These are phyloP conservation scores for Colletotrichum lini DNA, from an alignment of 2,329 filamentous ascomycete species.

Conservation along the genomic window DNA sequence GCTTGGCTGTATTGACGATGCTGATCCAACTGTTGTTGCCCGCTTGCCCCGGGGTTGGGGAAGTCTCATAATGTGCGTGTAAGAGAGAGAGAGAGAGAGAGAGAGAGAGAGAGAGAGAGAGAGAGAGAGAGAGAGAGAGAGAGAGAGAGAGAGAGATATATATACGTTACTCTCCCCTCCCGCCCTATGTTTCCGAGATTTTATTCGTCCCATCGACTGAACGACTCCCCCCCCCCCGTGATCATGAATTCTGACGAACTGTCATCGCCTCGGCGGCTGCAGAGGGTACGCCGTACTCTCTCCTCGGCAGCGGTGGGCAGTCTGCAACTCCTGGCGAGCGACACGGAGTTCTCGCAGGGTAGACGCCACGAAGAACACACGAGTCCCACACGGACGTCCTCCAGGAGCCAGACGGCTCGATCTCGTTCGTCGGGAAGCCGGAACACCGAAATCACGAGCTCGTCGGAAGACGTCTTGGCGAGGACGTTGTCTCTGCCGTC, in stretches of 20 bases:
- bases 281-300: constrained; percentile 5
- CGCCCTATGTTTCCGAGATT: too few relatives aligned
- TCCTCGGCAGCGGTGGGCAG: constrained; percentile 15
- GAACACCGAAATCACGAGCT: neutral
- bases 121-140: too few relatives aligned
- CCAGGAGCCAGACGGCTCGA: neutral
- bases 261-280: constrained; percentile 1
- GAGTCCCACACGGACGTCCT: constrained; percentile 9
- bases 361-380: constrained; percentile 2
- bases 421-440: neutral
- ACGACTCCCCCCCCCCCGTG: neutral
- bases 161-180: neutral
- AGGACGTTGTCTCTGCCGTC: constrained; percentile 13
- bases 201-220: neutral
- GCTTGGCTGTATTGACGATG: neutral
- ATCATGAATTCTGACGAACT: neutral
- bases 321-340: constrained; percentile 23
- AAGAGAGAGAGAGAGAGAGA: too few relatives aligned
- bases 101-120: too few relatives aligned
- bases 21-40: too few relatives aligned
- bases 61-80: too few relatives aligned
- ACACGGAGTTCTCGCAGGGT: constrained; percentile 9
- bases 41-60: neutral
- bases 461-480: neutral
- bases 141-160: too few relatives aligned